phyloP scores from a whole-genome alignment of 257 asterid genomes.

The Agastache rugosa region DNA sequence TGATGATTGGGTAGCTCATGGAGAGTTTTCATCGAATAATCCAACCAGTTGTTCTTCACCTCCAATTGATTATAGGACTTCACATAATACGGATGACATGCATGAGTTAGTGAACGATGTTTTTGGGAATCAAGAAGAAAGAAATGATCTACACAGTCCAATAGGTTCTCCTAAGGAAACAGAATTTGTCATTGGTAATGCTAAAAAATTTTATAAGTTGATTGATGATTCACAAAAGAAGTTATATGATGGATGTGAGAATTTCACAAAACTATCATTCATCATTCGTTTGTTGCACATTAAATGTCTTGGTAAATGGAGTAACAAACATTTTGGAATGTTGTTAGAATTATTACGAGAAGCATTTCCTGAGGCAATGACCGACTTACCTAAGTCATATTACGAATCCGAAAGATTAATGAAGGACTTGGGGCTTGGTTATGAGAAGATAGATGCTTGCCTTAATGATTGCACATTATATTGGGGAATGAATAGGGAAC shows the following conservation, averaged over 20 bases:
- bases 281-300: constrained; percentile 24
- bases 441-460: constrained; percentile 27
- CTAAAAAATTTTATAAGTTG: not conserved
- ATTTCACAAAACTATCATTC: constrained; percentile 23
- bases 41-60: not conserved
- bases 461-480: constrained; percentile 9
- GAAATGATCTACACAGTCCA: not conserved
- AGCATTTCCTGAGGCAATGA: constrained; percentile 22
- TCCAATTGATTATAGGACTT: not conserved
- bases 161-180: not conserved
- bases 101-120: not conserved
- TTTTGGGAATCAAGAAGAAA: not conserved
- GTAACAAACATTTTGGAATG: constrained; percentile 3
- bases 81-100: constrained; percentile 14
- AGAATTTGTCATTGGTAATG: not conserved
- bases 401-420: constrained; percentile 8
- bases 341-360: constrained; percentile 5
- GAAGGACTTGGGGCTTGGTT: constrained; percentile 23
- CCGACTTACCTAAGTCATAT: constrained; percentile 18
- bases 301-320: not conserved
- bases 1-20: constrained; percentile 25
- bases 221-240: not conserved
- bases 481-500: not conserved
- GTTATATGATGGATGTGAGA: constrained; percentile 22
- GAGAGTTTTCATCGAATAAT: not conserved